A percentile compares a stretch with the other conserved stretches of the same genome.
Conservation (phyloP, 179 eudicot species). For the Sideroxylon spinosum region DNA sequence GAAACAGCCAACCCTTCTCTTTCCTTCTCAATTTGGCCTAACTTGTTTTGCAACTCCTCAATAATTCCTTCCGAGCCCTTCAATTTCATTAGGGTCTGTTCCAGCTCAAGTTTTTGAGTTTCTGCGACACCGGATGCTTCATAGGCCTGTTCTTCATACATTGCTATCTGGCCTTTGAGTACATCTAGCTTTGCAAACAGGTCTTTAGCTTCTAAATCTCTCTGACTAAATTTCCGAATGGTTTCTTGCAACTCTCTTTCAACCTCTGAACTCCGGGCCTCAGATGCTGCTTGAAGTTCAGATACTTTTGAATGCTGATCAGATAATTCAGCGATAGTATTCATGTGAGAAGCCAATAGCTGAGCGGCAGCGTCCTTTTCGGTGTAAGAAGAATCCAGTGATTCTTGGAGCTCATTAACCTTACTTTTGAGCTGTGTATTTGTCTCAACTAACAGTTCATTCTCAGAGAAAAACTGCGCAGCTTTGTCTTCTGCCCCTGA, state of each 20-base stretch:
- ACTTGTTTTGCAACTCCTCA: constrained; percentile 42
- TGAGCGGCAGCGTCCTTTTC: constrained; percentile 59
- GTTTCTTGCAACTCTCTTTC: constrained; percentile 55
- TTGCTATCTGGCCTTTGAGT: constrained; percentile 43
- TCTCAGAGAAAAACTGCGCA: constrained; percentile 52
- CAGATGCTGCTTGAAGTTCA: constrained; percentile 57
- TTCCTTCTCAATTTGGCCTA: constrained; percentile 46
- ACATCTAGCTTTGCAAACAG: constrained; percentile 40
- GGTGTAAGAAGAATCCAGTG: constrained; percentile 32
- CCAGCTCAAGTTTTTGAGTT: constrained; percentile 50
- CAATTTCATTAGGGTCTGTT: constrained; percentile 40
- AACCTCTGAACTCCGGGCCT: constrained; percentile 44
- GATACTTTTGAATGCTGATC: constrained; percentile 61
- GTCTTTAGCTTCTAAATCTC: constrained; percentile 52
- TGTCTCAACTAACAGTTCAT: constrained; percentile 56
- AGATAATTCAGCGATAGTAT: constrained; percentile 62
- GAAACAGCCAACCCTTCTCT: constrained; percentile 52
- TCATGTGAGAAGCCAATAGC: constrained; percentile 67
- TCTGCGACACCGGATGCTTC: constrained; percentile 48
- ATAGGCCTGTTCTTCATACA: constrained; percentile 42
- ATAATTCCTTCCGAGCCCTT: constrained; percentile 41
- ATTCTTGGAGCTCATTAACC: constrained; percentile 59
- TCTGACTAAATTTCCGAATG: constrained; percentile 34
- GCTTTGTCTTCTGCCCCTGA: constrained; percentile 58
- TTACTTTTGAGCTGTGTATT: constrained; percentile 57